Conservation (phyloP, 2,329 filamentous ascomycete genomes). For the Hyphodiscus sp. region DNA sequence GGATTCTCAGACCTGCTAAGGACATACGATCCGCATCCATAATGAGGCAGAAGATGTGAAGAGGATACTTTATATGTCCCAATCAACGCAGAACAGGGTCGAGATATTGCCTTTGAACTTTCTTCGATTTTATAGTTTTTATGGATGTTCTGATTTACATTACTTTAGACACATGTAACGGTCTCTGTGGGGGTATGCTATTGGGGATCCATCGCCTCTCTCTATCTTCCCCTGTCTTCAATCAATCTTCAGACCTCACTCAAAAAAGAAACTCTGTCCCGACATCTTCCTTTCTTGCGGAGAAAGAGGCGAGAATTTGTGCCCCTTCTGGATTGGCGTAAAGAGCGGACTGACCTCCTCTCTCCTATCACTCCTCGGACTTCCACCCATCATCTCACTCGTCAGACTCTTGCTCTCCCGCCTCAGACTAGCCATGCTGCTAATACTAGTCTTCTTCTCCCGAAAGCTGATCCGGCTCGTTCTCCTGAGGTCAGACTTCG, state of each 20-base stretch:
- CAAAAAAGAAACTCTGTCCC: not conserved
- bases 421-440: not conserved
- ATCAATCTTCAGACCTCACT: not conserved
- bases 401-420: not conserved
- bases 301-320: not conserved
- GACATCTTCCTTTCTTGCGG: not conserved
- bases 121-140: not conserved
- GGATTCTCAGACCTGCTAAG: not conserved
- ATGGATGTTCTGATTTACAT: not conserved
- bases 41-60: not conserved
- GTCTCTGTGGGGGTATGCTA: not conserved
- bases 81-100: not conserved
- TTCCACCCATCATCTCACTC: not conserved
- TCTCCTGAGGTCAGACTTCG: not conserved
- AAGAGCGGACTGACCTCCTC: not conserved
- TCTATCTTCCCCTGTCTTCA: too few species aligned
- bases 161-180: not conserved
- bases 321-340: not conserved
- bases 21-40: not conserved
- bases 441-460: not conserved
- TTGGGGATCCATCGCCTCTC: not conserved
- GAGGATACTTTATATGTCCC: not conserved
- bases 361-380: not conserved
- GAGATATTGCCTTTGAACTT: not conserved
- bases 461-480: not conserved